Evolutionary conservation across 2,329 filamentous ascomycete genomes (phyloP).

Genomic region (Fusarium keratoplasticum): DNA sequence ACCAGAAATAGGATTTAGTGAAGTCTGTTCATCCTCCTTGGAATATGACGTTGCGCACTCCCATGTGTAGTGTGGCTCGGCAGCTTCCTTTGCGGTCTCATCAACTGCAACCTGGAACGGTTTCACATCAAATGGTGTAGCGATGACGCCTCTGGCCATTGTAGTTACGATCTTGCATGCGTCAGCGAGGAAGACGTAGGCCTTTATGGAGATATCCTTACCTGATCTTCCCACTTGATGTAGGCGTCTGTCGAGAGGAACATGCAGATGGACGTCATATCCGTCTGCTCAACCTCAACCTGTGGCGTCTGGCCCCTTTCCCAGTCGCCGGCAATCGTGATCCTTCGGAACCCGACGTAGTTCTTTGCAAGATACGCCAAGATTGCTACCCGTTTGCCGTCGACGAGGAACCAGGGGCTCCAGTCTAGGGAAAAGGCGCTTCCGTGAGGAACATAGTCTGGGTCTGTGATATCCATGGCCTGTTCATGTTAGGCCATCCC

Average conservation of each 20-base stretch:
- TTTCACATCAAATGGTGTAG: slow-evolving; percentile 61
- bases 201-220: slow-evolving; percentile 42
- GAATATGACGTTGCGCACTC: slow-evolving; percentile 62
- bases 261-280: slow-evolving; percentile 62
- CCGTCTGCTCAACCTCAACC: slow-evolving; percentile 54
- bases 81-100: slow-evolving; percentile 35
- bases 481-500: slow-evolving; percentile 31
- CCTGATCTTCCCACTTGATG: slow-evolving; percentile 66
- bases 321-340: slow-evolving; percentile 56
- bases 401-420: slow-evolving; percentile 62
- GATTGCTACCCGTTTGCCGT: slow-evolving; percentile 53
- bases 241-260: slow-evolving; percentile 65
- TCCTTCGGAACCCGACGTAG: slow-evolving; percentile 66
- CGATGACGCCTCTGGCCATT: slow-evolving; percentile 65
- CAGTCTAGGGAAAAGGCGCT: slow-evolving; percentile 65
- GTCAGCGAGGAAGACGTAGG: slow-evolving; percentile 13
- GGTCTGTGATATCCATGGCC: slow-evolving; percentile 53
- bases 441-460: slow-evolving; percentile 60
- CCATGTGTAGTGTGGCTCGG: slow-evolving; percentile 52
- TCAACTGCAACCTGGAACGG: slow-evolving; percentile 63
- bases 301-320: slow-evolving; percentile 49
- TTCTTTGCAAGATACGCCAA: slow-evolving; percentile 64
- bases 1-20: slow-evolving; percentile 48
- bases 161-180: slow-evolving; percentile 56
- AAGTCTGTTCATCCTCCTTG: slow-evolving; percentile 45